These are phyloP conservation scores for Ogataea thermomethanolica DNA, from an alignment of 805 yeast genomes.

Conservation along the genomic window DNA sequence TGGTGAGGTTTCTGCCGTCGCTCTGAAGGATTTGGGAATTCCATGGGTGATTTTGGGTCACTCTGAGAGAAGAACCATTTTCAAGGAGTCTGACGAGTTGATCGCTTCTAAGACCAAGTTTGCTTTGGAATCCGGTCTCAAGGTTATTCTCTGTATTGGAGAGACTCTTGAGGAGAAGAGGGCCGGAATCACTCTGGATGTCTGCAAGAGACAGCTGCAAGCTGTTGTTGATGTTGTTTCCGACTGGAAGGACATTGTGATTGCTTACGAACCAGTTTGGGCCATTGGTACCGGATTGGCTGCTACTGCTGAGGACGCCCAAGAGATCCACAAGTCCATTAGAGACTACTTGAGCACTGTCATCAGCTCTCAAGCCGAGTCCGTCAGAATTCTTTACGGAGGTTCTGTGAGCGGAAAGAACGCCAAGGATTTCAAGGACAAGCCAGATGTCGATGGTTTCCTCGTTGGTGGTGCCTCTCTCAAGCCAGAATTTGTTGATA, in stretches of 20 bases:
- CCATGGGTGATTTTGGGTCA: conserved; percentile 96
- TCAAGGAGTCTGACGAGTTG: conserved; percentile 85
- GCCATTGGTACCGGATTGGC: conserved; percentile 99
- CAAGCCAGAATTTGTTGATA: conserved; percentile 96
- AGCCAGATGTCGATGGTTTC: conserved; percentile 95
- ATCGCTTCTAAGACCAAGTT: conserved; percentile 92
- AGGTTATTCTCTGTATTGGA: conserved; percentile 95
- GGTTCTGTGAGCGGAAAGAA: conserved; percentile 97
- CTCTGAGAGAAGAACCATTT: conserved; percentile 95
- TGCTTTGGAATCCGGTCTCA: conserved; percentile 84
- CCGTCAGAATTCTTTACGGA: conserved; percentile 92
- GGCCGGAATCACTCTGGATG: conserved; percentile 79
- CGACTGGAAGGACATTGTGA: conserved; percentile 90
- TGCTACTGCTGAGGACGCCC: conserved; percentile 98
- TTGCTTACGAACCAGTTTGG: conserved; percentile 99
- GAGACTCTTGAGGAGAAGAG: conserved; percentile 96
- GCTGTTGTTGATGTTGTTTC: conserved; percentile 76
- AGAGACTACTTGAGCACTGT: conserved; percentile 76
- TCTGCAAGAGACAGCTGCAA: conserved; percentile 82
- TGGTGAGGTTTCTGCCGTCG: conserved; percentile 90
- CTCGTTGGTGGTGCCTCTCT: conserved; percentile 99
- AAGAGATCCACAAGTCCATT: conserved; percentile 86
- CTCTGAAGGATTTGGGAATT: conserved; percentile 87
- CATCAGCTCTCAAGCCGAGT: conserved; percentile 78
- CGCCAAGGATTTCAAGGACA: conserved; percentile 85